Conservation (phyloP, 2,329 filamentous ascomycete genomes). For the Emergomyces pasteurianus region DNA sequence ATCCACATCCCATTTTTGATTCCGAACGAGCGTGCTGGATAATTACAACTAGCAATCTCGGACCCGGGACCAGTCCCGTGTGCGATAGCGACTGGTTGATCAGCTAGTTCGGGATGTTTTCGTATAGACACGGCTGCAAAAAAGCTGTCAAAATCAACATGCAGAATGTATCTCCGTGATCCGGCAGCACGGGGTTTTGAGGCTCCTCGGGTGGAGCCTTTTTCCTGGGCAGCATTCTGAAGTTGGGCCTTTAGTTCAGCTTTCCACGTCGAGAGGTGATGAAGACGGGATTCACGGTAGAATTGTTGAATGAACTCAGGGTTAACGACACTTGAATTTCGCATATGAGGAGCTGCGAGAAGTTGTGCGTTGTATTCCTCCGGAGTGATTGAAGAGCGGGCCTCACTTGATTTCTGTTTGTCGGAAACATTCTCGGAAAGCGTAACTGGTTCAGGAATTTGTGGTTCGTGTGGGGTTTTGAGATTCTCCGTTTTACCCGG, state of each 20-base stretch:
- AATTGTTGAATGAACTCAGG: conserved; percentile 90
- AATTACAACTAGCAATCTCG: conserved; percentile 97
- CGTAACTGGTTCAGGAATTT: too few species aligned
- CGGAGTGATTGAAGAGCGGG: conserved; percentile 49
- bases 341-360: conserved; percentile 69
- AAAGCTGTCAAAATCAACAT: conserved; percentile 97
- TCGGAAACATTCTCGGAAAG: background rate
- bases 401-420: background rate
- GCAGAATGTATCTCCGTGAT: conserved; percentile 69
- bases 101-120: conserved; percentile 58
- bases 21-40: conserved; percentile 72
- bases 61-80: conserved; percentile 76
- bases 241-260: conserved; percentile 82
- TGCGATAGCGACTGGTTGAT: conserved; percentile 78
- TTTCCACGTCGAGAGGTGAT: conserved; percentile 95
- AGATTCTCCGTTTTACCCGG: too few species aligned
- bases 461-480: background rate
- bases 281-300: conserved; percentile 86
- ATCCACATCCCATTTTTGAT: conserved; percentile 99
- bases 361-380: conserved; percentile 87
- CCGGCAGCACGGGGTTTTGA: conserved; percentile 47
- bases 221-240: conserved; percentile 66
- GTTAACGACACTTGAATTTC: conserved; percentile 83
- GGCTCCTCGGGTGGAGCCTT: conserved; percentile 35
- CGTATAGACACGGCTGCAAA: conserved; percentile 88